Base-by-base conservation (phyloP, 345 rosid species). In the Moringa oleifera region DNA sequence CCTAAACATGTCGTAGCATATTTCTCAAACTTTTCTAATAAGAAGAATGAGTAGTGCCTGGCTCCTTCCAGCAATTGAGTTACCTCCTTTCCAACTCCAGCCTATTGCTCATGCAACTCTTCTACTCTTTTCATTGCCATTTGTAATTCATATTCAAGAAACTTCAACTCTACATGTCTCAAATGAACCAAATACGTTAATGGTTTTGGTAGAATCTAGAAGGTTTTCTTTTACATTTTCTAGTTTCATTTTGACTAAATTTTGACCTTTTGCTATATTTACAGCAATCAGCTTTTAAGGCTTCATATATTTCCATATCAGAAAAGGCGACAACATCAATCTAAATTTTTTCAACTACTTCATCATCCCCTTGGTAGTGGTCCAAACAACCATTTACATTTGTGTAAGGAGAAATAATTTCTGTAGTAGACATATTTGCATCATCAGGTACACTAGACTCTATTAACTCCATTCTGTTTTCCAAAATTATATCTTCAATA, bases 171-270 rank as follows among this genome's bases (percentile, higher is more conserved):
- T 13, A 65, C 83, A 20, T 64, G 75, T 79, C 78, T 81, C 89
- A 37, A 85, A 69, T 18, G 57, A 80, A 65, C 83, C 68, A 41
- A 84, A 77, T 23, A 47, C 62, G 9, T 69, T 57, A 6, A 80
- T 56, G 25, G 67, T 73, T 64, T 71, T 71, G 19, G 80, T 62
- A 58, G 89, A 77, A 68, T 65, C 81, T 16, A 72, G 77, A 70
- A 88, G 86, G 71, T 69, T 73, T 63, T 80, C 71, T 59, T 77
- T 76, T 19, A 84, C 96, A 49, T 45, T 67, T 68, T 76, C 89
- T 16, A 89, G 91, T 64, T 85, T 85, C 66, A 51, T 60, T 61
- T 61, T 82, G 18, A 72, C 84, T 63, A 73, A 68, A 62, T 69
- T 76, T 56, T 83, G 59, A 59, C 74, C 79, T 61, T 68, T 78